Base-by-base conservation (phyloP, 164 flowering plant species). In the Vitis riparia region DNA sequence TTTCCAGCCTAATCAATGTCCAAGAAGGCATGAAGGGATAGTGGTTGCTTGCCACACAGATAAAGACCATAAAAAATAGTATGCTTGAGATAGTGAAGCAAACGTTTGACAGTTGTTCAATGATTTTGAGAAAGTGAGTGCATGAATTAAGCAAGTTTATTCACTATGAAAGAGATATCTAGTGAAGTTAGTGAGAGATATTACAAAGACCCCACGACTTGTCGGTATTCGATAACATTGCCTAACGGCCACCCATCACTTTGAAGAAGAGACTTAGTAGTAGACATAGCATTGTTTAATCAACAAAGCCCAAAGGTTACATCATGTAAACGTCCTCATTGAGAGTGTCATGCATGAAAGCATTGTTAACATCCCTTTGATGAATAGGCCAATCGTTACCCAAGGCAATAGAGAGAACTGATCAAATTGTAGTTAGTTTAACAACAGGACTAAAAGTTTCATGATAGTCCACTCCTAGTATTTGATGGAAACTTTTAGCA, bases 351-450 rank as follows among this genome's bases (percentile, higher is more conserved):
- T 68, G 44, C 27, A 68, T 47, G 30, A 68, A 68, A 13, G 65
- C 71, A 60, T 69, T 69, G 11, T 68, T 59, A 5, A 68, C 19
- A 8, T 68, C 56, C 57, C 23, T 13, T 50, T 69, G 65, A 8
- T 50, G 8, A 17, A 69, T 11, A 5, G 23, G 23, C 23, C 23
- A 19, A 19, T 19, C 23, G 1, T 19, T 19, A 19, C 1, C 23
- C 23, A 19, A 19, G 23, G 23, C 23, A 19, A 19, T 19, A 19
- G 23, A 19, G 23, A 19, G 23, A 19, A 19, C 23, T 19, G 1
- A 19, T 19, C 1, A 19, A 19, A 19, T 19, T 19, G 23, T 19
- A 19, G 23, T 19, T 19, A 19, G 23, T 19, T 19, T 19, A 19
- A 19, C 23, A 19, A 19, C 23, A 19, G 1, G 23, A 19, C 23